A percentile compares a stretch with the other conserved stretches of the same genome.
Evolutionary conservation across 805 yeast species (phyloP).

Genomic region (baker's yeast (Saccharomyces cerevisiae)): DNA sequence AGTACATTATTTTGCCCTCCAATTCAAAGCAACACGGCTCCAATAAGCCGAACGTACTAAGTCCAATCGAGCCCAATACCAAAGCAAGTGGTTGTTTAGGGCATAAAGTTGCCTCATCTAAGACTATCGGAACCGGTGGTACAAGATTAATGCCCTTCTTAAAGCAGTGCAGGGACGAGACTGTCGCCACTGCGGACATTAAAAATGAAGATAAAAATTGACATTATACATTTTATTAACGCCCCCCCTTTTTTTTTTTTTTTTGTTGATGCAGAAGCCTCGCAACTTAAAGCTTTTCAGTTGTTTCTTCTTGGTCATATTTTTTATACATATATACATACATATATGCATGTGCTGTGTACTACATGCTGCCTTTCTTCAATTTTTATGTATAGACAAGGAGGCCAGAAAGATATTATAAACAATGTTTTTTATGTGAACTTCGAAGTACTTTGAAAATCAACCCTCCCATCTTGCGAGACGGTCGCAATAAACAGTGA

Average conservation of each 20-base stretch:
- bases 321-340: background rate
- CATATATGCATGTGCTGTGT: background rate
- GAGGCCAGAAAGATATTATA: background rate
- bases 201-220: background rate
- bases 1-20: slow-evolving; percentile 78
- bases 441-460: slow-evolving; percentile 18
- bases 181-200: slow-evolving; percentile 24
- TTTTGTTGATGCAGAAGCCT: background rate
- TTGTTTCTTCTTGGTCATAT: background rate
- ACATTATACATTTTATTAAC: background rate
- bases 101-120: slow-evolving; percentile 38
- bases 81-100: slow-evolving; percentile 43
- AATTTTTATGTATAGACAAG: background rate
- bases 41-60: background rate
- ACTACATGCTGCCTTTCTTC: background rate
- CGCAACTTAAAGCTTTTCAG: background rate
- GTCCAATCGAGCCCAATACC: slow-evolving; percentile 30
- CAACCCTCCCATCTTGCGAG: slow-evolving; percentile 13
- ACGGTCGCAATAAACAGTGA: slow-evolving; percentile 5
- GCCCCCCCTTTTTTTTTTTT: background rate
- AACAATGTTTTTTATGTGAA: slow-evolving; percentile 5
- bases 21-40: slow-evolving; percentile 33
- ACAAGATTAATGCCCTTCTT: slow-evolving; percentile 84
- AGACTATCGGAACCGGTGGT: slow-evolving; percentile 74
- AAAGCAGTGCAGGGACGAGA: slow-evolving; percentile 93